Percentiles rank a stretch among this genome's conserved stretches.
These are phyloP conservation scores for Epichloe baconii DNA, from an alignment of 2,329 filamentous ascomycete genomes.

Conservation along the genomic window DNA sequence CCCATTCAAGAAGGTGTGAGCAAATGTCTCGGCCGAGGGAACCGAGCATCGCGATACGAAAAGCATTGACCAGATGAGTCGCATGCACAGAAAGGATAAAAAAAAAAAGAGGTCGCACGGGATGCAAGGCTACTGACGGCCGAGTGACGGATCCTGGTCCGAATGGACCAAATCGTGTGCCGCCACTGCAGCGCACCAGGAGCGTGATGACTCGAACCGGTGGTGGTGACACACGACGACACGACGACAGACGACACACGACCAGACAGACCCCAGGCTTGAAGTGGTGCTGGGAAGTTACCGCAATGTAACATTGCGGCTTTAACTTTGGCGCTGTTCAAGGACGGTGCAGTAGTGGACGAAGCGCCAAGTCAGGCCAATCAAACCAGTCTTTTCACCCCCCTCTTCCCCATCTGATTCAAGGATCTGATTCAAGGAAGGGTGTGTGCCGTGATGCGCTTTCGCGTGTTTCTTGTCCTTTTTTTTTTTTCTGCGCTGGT, in stretches of 20 bases:
- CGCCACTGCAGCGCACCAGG: neutral
- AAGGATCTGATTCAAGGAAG: neutral
- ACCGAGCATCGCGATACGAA: neutral
- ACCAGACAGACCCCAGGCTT: neutral
- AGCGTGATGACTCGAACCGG: constrained; percentile 1
- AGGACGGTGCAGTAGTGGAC: neutral
- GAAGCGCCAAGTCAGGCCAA: constrained; percentile 1
- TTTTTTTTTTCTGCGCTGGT: neutral
- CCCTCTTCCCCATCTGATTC: neutral
- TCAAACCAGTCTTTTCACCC: neutral
- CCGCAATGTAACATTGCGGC: constrained; percentile 7
- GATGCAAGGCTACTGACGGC: constrained; percentile 1
- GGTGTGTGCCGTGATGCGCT: neutral
- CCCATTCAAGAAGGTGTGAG: neutral
- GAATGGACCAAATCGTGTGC: neutral
- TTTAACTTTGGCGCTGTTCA: constrained; percentile 2
- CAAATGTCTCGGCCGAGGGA: neutral
- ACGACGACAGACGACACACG: neutral
- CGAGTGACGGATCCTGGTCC: neutral
- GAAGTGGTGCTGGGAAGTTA: constrained; percentile 5
- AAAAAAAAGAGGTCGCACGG: constrained; percentile 1
- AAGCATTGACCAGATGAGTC: neutral
- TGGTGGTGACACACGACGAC: constrained; percentile 2
- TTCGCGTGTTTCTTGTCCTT: neutral
- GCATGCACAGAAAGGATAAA: neutral